phyloP scores from a whole-genome alignment of 2,329 filamentous ascomycete species.

The Alternaria sp. region DNA sequence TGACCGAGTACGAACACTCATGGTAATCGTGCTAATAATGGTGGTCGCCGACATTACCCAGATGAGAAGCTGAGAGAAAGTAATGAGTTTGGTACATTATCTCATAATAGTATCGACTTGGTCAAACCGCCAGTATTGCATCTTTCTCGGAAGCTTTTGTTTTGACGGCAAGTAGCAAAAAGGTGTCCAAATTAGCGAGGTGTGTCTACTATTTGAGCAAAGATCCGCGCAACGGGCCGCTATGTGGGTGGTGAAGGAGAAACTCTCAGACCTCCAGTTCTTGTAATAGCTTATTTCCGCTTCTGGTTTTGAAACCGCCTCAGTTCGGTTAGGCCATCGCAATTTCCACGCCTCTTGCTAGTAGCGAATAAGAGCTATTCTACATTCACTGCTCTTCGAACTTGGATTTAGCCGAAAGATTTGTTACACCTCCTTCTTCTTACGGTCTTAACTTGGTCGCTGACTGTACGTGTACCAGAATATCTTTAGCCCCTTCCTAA shows the following conservation, averaged over 20 bases:
- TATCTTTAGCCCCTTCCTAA: not conserved
- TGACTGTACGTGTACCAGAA: not conserved
- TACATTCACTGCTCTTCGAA: not conserved
- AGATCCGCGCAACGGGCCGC: not conserved
- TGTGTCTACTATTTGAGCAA: not conserved
- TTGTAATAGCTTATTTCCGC: constrained; percentile 1
- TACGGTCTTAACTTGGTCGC: not conserved
- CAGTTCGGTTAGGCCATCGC: not conserved
- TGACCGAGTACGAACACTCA: not conserved
- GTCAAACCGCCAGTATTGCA: not conserved
- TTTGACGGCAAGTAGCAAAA: not conserved
- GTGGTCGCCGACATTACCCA: not conserved
- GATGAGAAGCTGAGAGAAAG: not conserved
- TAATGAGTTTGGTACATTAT: not conserved
- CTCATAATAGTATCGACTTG: not conserved
- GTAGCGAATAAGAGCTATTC: not conserved
- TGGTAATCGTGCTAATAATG: not conserved
- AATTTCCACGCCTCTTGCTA: not conserved
- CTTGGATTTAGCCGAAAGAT: not conserved
- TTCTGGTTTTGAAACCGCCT: not conserved
- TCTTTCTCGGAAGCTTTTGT: not conserved
- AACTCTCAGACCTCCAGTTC: not conserved
- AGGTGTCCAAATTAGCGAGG: not conserved
- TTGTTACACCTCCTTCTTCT: constrained; percentile 8
- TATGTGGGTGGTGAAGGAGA: not conserved